These are phyloP conservation scores for Yarrowia sp. DNA, from an alignment of 805 yeast genomes.

Conservation along the genomic window DNA sequence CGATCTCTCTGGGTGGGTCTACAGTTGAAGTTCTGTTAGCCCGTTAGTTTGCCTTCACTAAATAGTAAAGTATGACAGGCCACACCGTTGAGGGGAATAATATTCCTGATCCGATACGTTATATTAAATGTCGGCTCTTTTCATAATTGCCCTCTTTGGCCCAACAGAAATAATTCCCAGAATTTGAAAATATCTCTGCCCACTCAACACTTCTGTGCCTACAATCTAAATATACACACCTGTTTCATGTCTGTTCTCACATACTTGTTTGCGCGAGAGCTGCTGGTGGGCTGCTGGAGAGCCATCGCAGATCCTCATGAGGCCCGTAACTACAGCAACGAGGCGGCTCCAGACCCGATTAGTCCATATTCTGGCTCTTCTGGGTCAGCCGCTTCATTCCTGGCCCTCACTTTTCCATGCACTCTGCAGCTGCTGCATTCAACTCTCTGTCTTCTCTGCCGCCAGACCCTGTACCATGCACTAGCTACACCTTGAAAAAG, in stretches of 20 bases:
- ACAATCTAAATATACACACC: not conserved
- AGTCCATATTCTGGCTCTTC: not conserved
- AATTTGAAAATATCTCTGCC: not conserved
- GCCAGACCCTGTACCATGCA: no score
- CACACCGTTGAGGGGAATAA: not conserved
- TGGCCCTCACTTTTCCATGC: not conserved
- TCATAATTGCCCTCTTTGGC: no score
- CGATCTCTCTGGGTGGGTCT: no score
- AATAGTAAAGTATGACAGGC: no score
- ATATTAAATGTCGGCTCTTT: not conserved
- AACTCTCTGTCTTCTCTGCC: not conserved
- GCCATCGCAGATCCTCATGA: not conserved
- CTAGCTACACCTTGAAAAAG: not conserved
- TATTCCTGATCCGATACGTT: not conserved
- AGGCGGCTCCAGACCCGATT: not conserved
- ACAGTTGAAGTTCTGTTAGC: no score
- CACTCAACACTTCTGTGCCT: no score
- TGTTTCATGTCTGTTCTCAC: not conserved
- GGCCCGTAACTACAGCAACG: conserved; percentile 1
- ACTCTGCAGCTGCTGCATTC: conserved; percentile 10
- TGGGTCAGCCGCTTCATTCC: conserved; percentile 5
- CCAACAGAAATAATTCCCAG: no score
- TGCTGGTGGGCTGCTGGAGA: not conserved
- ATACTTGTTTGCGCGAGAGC: not conserved
- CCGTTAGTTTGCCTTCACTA: no score